phyloP scores from a whole-genome alignment of 306 rosid genomes.

The Vigna nakashimae region DNA sequence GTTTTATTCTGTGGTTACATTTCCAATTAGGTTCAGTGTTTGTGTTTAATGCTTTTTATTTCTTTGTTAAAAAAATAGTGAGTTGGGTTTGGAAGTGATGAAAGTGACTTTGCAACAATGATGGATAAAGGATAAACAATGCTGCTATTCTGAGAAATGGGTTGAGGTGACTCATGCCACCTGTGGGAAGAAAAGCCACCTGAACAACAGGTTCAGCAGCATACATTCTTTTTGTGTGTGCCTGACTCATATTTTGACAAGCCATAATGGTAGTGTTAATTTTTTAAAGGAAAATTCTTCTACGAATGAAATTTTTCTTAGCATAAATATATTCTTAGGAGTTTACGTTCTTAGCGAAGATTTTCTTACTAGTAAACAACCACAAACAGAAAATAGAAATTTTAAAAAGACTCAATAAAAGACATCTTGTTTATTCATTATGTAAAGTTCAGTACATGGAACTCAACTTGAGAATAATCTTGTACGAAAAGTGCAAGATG shows the following conservation, averaged over 20 bases:
- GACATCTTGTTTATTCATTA: background rate
- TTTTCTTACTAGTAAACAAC: too few species aligned
- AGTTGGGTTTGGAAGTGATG: conserved; percentile 50
- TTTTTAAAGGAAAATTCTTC: too few species aligned
- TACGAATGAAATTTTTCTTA: too few species aligned
- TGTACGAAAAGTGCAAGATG: background rate
- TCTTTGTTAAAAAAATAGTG: conserved; percentile 45
- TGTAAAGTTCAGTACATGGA: background rate
- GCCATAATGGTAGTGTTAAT: too few species aligned
- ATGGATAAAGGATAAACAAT: conserved; percentile 39
- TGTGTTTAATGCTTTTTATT: too few species aligned
- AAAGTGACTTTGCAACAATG: conserved; percentile 50
- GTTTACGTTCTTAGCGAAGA: too few species aligned
- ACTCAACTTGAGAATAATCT: too few species aligned
- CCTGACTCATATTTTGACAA: too few species aligned
- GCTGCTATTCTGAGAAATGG: conserved; percentile 49
- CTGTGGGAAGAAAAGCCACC: conserved; percentile 39
- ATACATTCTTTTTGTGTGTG: background rate
- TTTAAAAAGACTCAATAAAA: background rate
- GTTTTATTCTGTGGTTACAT: too few species aligned
- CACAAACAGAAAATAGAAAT: background rate
- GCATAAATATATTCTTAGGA: too few species aligned
- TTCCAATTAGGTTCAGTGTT: too few species aligned
- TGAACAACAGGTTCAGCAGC: conserved; percentile 35
- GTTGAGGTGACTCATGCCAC: conserved; percentile 56